Conservation (phyloP, 2,329 filamentous ascomycete species). For the Botrytis elliptica region DNA sequence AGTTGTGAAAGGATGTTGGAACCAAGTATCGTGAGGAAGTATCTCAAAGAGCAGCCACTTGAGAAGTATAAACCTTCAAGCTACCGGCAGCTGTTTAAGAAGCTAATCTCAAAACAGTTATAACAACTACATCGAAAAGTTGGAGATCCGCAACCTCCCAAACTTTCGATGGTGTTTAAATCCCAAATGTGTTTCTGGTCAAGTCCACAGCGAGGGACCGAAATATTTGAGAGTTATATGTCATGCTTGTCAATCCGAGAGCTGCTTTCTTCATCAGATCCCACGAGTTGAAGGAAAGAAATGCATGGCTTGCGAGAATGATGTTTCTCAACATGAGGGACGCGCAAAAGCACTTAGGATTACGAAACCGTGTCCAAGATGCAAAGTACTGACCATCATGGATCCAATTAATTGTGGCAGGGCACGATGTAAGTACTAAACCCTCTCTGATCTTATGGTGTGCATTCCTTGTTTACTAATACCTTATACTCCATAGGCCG, state of each 20-base stretch:
- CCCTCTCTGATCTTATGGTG: too few relatives aligned
- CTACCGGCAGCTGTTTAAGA: rapidly evolving
- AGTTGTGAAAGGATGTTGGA: background rate
- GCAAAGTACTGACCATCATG: background rate
- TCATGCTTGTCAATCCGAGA: background rate
- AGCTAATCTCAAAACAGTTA: background rate
- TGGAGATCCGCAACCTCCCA: background rate
- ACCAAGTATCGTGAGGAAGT: background rate
- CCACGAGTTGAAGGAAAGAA: background rate
- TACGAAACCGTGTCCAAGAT: background rate
- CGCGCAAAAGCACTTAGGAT: background rate
- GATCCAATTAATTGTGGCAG: background rate
- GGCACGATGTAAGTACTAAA: background rate
- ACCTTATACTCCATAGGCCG: background rate
- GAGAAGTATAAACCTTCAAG: background rate
- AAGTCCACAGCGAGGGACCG: background rate
- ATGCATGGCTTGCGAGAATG: background rate
- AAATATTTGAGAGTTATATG: background rate
- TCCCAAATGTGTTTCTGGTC: background rate
- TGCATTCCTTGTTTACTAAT: background rate
- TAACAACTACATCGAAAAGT: background rate
- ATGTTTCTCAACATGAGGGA: too few relatives aligned
- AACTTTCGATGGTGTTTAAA: slow-evolving; percentile 13
- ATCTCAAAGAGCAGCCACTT: background rate
- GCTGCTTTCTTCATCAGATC: background rate